Base-by-base conservation (phyloP, 352 stramenopile genomes). In the Nothophytophthora sp. region DNA sequence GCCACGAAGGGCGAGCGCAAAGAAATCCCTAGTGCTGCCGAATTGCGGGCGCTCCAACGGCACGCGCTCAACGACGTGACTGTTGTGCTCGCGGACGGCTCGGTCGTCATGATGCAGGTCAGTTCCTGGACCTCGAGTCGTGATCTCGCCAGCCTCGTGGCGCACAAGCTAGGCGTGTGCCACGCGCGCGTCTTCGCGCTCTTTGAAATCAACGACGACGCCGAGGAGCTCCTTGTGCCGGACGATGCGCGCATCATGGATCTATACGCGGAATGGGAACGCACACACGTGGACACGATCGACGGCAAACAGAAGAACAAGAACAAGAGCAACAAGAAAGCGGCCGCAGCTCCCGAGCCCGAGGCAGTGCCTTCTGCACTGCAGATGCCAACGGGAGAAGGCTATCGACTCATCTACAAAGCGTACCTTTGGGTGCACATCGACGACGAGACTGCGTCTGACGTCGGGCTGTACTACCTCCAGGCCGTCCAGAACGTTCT, bases 401-500 rank as follows among this genome's bases (percentile, higher is more conserved):
- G 55, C 11, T 72, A 79, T 52, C 57, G 61, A 42, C 63, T 93
- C 20, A 37, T 68, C 3, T 92, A 84, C 67, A 95, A 90, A 58
- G 75, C 88, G 9, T 80, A 85, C 33, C 48, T 93, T 35, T 90
- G 86, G 63, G 65, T 90, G 19, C 67, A 88, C 20, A 44, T 89
- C 29, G 60, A 76, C 34, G 73, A 89, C 38, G 71, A 80, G 57
- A 77, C 85, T 46, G 55, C 67, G 29, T 60, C 68, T 8, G 84
- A 86, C 48, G 48, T 87, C 3, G 48, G 70, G 6, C 61, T 93
- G 3, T 62, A 86, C 34, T 93, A 92, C 54, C 50, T 86, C 16
- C 85, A 95, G 51, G 85, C 82, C 2, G 73, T 86, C 18, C 72
- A 86, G 19, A 86, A 92, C 43, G 72, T 93, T 25, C 52, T 86